Conservation (phyloP, 768 basidiomycete species). For the Epithele typhae region DNA sequence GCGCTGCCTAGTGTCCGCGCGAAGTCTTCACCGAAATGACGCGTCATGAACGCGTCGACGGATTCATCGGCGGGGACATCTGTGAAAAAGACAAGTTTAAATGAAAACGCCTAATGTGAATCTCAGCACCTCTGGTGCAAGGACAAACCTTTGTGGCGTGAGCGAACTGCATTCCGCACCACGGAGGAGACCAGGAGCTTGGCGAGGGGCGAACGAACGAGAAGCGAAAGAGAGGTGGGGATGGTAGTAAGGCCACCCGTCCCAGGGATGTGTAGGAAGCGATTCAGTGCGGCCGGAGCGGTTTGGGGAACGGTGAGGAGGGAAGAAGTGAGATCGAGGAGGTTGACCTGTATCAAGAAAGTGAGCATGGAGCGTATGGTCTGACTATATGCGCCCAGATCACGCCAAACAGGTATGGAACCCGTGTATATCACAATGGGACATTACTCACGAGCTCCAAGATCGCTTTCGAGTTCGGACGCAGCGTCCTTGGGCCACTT, state of each 20-base stretch:
- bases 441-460: constrained; percentile 68
- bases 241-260: constrained; percentile 46
- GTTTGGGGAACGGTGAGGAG: constrained; percentile 64
- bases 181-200: constrained; percentile 49
- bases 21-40: constrained; percentile 68
- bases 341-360: constrained; percentile 54
- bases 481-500: constrained; percentile 80
- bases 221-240: constrained; percentile 37
- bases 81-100: no score
- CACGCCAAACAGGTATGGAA: no score
- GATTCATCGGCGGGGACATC: constrained; percentile 64
- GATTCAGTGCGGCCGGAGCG: constrained; percentile 70
- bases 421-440: no score
- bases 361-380: constrained; percentile 6
- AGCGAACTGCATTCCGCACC: constrained; percentile 51
- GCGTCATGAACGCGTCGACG: constrained; percentile 69
- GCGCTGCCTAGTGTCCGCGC: constrained; percentile 74
- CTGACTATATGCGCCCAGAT: no score
- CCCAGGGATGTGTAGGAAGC: constrained; percentile 63
- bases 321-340: constrained; percentile 55
- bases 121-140: no score
- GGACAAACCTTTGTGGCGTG: constrained; percentile 1
- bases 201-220: constrained; percentile 35
- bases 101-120: no score
- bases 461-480: constrained; percentile 69